Evolutionary conservation across 306 rosid species (phyloP), one percentile per base, ranked within the genome.

Genomic region (Lathyrus tuberosus): DNA sequence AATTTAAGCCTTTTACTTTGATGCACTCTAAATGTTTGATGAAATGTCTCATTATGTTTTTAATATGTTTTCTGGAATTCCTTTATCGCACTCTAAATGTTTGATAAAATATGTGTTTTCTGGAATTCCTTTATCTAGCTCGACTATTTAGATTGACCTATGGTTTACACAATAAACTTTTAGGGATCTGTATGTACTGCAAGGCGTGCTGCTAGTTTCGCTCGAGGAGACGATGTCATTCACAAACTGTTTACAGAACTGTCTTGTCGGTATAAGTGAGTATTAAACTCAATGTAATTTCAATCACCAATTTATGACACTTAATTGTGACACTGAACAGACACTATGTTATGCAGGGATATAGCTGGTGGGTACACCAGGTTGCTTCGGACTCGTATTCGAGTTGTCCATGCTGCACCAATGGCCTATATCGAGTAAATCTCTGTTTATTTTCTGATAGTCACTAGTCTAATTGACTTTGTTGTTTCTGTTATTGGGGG

Each of bases 351-450:
- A 24, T 77, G 26, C 87, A 92, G 98, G 84, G 89, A 94, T 79
- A 85, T 97, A 79, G 83, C 79, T 30, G 99, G 99, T 59, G 97
- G 99, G 62, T 90, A 94, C 80, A 94, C 99, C 35, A 87, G 99
- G 73, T 2, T 91, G 82, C 97, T 94, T 67, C 86, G 96, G 47
- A 91, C 96, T 51, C 96, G 99, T 13, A 91, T 91, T 68, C 83
- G 97, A 69, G 95, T 88, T 62, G 97, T 97, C 48, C 97, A 94
- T 80, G 97, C 96, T 65, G 97, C 99, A 51, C 96, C 97, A 13
- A 88, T 91, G 97, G 97, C 96, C 12, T 91, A 90, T 78, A 88
- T 94, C 5, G 98, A 94, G 99, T 89, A 92, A 28, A 67, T 57
- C 28, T 6, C 68, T 35, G 14, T 20, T 40, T 47, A 52, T 20